A percentile compares a stretch with the other conserved stretches of the same genome.
Conservation (phyloP, 176 grass and related monocot genomes). For the Alloteropsis semialata region DNA sequence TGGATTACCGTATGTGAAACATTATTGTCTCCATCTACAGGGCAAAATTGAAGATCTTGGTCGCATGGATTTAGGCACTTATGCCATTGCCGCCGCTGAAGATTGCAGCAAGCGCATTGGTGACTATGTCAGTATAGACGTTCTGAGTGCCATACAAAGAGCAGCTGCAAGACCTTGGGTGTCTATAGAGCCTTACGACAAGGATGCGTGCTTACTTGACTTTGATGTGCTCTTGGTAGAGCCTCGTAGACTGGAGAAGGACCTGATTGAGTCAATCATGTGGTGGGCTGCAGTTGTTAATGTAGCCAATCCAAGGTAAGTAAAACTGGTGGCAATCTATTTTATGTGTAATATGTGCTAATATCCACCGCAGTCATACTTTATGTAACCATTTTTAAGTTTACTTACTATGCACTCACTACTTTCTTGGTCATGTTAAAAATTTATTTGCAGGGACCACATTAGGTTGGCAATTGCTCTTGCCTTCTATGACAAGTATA, state of each 20-base stretch:
- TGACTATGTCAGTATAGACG: conserved; percentile 70
- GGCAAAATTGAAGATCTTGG: conserved; percentile 75
- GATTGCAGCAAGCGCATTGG: conserved; percentile 61
- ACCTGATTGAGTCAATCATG: conserved; percentile 43
- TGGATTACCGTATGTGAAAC: background rate
- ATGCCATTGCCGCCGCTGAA: conserved; percentile 57
- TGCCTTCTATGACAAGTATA: conserved; percentile 58
- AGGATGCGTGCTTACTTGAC: conserved; percentile 67
- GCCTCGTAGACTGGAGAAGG: conserved; percentile 51
- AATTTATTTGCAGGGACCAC: conserved; percentile 40
- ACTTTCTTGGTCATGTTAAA: background rate
- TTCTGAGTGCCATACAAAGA: conserved; percentile 74
- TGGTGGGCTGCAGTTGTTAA: conserved; percentile 64
- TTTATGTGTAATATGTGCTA: background rate
- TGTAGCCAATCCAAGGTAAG: conserved; percentile 53
- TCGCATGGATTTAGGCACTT: conserved; percentile 52
- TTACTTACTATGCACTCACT: background rate
- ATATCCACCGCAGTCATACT: background rate
- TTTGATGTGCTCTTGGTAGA: conserved; percentile 69
- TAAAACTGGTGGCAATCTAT: background rate
- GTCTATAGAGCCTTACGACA: conserved; percentile 54
- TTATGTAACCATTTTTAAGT: background rate
- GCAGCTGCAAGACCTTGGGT: conserved; percentile 46
- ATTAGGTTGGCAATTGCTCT: conserved; percentile 55
- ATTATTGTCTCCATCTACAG: conserved; percentile 31